Percentiles rank a stretch among this genome's conserved stretches.
Evolutionary conservation across 73 alveolate genomes (phyloP).

Genomic region (Stentor roeselii): DNA sequence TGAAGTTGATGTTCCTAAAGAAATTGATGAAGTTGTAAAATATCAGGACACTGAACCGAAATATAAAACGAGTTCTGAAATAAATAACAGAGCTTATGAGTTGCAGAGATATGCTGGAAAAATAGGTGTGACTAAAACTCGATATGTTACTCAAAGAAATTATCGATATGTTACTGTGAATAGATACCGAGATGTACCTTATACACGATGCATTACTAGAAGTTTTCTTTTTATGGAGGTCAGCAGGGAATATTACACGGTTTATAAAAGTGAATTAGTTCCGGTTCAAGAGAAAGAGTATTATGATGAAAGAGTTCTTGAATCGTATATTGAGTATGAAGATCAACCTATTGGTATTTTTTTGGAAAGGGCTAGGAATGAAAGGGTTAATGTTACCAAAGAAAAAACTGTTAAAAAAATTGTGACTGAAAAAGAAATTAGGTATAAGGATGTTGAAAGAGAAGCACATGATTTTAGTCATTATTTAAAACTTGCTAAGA

Average conservation of each 20-base stretch:
- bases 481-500: not conserved
- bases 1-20: not conserved
- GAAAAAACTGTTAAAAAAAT: not conserved
- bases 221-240: too few species aligned
- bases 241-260: too few species aligned
- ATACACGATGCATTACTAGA: too few species aligned
- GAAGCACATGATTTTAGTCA: not conserved
- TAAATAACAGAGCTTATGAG: not conserved
- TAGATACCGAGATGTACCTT: too few species aligned
- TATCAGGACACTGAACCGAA: not conserved
- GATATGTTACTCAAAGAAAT: not conserved
- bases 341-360: not conserved
- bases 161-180: too few species aligned
- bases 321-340: not conserved
- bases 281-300: not conserved
- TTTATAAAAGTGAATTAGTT: too few species aligned
- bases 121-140: not conserved
- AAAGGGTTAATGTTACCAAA: not conserved
- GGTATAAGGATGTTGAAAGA: not conserved
- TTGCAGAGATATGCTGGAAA: not conserved
- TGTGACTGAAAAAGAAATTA: not conserved
- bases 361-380: not conserved
- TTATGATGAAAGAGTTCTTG: not conserved
- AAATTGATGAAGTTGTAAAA: not conserved
- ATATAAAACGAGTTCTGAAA: not conserved